Evolutionary conservation across 768 basidiomycete genomes (phyloP), one percentile per base, ranked within the genome.

Genomic region (Lactifluus hygrophoroides): DNA sequence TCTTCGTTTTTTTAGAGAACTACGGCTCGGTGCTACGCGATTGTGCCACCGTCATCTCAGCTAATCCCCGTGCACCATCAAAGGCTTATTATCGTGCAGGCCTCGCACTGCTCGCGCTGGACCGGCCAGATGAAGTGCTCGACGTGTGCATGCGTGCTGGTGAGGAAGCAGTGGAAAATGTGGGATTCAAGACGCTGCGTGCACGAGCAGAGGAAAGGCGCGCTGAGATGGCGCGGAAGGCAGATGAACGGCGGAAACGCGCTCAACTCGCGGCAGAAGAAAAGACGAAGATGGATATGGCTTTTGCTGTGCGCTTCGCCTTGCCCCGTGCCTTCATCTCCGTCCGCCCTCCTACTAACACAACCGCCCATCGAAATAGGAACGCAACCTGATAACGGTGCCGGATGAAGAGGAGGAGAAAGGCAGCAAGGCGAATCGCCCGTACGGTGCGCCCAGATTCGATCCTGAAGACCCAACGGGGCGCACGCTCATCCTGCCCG

Each of bases 71-170:
- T 44, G 84, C 85, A 2, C 79, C 86, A 2, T 79, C 86, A 2
- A 98, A 99, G 67, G 91, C 91, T 2, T 84, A 84, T 64, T 96
- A 90, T 68, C 85, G 96, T 35, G 94, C 93, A 9, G 85, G 85
- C 0, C 69, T 82, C 52, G 92, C 92, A 1, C 76, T 98, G 4
- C 53, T 90, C 13, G 80, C 83, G 1, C 76, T 98, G 3, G 86
- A 84, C 30, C 77, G 87, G 46, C 74, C 81, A 7, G 85, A 86
- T 8, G 96, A 99, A 68, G 88, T 87, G 3, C 67, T 90, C 21
- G 94, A 98, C 66, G 88, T 86, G 60, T 88, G 94, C 64, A 72
- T 76, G 57, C 78, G 85, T 21, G 88, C 88, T 66, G 75, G 89
- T 14, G 66, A 68, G 25, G 80, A 81, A 58, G 85, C 87, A 67